phyloP scores from a whole-genome alignment of 768 basidiomycete species.

The Strobilomyces dryophilus region DNA sequence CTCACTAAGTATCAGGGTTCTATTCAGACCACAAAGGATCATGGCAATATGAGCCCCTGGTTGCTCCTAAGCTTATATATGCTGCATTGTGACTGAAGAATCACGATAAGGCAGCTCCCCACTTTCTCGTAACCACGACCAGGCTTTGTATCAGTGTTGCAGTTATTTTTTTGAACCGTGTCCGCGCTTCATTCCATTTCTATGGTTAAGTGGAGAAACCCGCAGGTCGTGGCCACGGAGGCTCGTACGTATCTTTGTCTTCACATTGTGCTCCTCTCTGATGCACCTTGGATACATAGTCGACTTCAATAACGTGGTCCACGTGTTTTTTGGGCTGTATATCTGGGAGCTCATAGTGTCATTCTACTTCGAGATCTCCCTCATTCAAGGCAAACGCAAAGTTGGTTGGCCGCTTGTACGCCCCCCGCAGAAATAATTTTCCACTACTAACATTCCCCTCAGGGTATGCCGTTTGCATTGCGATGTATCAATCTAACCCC shows the following conservation, averaged over 20 bases:
- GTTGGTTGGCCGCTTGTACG: constrained; percentile 70
- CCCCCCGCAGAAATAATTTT: constrained; percentile 4
- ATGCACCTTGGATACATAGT: constrained; percentile 32
- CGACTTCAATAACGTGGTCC: constrained; percentile 56
- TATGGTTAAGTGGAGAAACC: constrained; percentile 27
- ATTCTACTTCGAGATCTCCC: constrained; percentile 62
- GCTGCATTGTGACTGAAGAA: neutral
- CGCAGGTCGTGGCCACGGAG: constrained; percentile 16
- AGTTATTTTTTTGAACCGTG: constrained; percentile 8
- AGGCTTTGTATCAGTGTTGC: constrained; percentile 7
- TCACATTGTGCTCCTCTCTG: neutral
- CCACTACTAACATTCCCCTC: constrained; percentile 4
- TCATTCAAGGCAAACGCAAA: constrained; percentile 51
- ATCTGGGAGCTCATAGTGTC: constrained; percentile 66
- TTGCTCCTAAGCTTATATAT: constrained; percentile 24
- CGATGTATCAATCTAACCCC: neutral
- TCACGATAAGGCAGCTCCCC: constrained; percentile 3
- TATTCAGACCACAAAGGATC: constrained; percentile 5
- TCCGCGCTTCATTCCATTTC: constrained; percentile 12
- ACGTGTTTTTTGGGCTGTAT: constrained; percentile 62
- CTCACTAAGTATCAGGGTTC: constrained; percentile 5
- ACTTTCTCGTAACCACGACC: neutral
- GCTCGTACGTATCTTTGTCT: constrained; percentile 18
- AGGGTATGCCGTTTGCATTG: constrained; percentile 15
- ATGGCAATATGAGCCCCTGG: constrained; percentile 16